phyloP scores from a whole-genome alignment of 2,329 filamentous ascomycete species.

The Ascochyta pisi region DNA sequence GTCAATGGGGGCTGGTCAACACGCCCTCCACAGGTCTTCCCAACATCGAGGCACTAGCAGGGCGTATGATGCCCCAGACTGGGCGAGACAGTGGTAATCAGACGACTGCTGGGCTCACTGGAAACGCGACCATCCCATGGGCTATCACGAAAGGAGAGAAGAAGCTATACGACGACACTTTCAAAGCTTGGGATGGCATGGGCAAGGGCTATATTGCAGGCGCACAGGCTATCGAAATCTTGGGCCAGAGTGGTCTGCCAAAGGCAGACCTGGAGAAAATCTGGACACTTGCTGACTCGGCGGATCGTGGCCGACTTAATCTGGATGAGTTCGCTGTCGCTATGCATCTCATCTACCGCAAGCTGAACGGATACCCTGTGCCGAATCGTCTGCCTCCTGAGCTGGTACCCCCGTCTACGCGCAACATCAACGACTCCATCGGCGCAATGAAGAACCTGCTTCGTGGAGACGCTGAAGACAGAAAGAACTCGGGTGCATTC shows the following conservation, averaged over 20 bases:
- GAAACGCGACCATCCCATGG: slow-evolving; percentile 97
- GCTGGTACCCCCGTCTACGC: slow-evolving; percentile 90
- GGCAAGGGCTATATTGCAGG: slow-evolving; percentile 91
- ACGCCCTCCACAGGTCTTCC: slow-evolving; percentile 86
- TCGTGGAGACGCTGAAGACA: slow-evolving; percentile 84
- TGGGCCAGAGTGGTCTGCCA: slow-evolving; percentile 92
- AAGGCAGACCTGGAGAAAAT: slow-evolving; percentile 89
- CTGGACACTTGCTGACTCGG: slow-evolving; percentile 93
- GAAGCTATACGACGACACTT: slow-evolving; percentile 92
- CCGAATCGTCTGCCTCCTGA: slow-evolving; percentile 88
- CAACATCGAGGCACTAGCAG: slow-evolving; percentile 90
- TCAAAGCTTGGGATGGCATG: slow-evolving; percentile 95
- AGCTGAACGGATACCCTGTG: slow-evolving; percentile 92
- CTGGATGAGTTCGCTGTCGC: slow-evolving; percentile 97
- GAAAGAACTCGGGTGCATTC: slow-evolving; percentile 88
- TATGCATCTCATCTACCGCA: slow-evolving; percentile 98
- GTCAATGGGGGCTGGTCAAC: slow-evolving; percentile 99
- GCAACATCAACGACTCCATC: slow-evolving; percentile 91
- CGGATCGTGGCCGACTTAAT: slow-evolving; percentile 92
- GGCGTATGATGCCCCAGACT: slow-evolving; percentile 96
- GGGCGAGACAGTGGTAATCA: slow-evolving; percentile 82
- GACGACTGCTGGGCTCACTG: slow-evolving; percentile 84
- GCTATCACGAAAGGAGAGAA: slow-evolving; percentile 99
- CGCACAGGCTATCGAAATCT: slow-evolving; percentile 93
- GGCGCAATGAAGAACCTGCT: slow-evolving; percentile 91